A percentile compares a stretch with the other conserved stretches of the same genome.
phyloP scores from a whole-genome alignment of 768 basidiomycete species.

The Tylopilus subfusipes region DNA sequence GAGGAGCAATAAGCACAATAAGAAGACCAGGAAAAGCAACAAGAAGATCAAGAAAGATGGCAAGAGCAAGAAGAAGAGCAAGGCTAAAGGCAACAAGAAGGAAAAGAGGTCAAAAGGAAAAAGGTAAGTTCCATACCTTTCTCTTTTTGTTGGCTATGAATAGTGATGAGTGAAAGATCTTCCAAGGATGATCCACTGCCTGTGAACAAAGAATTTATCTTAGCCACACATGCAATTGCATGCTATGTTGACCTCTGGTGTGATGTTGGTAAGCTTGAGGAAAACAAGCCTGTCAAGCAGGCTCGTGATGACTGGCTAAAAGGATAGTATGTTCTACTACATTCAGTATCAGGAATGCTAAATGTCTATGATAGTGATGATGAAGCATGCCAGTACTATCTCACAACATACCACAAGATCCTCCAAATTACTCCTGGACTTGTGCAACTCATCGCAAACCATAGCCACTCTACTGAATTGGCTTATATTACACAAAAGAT shows the following conservation, averaged over 20 bases:
- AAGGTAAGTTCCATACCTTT: not conserved
- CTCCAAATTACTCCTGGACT: not conserved
- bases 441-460: not conserved
- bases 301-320: not conserved
- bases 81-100: not conserved
- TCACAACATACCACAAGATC: not conserved
- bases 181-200: not conserved
- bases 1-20: not conserved
- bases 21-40: not conserved
- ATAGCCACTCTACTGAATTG: not conserved
- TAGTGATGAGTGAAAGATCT: not conserved
- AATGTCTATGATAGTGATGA: not conserved
- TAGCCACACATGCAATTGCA: not conserved
- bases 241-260: slow-evolving; percentile 7
- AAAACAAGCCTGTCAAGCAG: not conserved
- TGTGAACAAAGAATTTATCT: not conserved
- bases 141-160: not conserved
- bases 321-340: not conserved
- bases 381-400: not conserved
- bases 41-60: not conserved
- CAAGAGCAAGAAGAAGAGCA: not conserved
- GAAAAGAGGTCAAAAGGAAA: not conserved
- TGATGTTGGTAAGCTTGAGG: not conserved
- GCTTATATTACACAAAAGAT: not conserved
- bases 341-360: not conserved